A percentile compares a stretch with the other conserved stretches of the same genome.
Evolutionary conservation across 2,329 filamentous ascomycete species (phyloP).

Genomic region (Alternaria panax): DNA sequence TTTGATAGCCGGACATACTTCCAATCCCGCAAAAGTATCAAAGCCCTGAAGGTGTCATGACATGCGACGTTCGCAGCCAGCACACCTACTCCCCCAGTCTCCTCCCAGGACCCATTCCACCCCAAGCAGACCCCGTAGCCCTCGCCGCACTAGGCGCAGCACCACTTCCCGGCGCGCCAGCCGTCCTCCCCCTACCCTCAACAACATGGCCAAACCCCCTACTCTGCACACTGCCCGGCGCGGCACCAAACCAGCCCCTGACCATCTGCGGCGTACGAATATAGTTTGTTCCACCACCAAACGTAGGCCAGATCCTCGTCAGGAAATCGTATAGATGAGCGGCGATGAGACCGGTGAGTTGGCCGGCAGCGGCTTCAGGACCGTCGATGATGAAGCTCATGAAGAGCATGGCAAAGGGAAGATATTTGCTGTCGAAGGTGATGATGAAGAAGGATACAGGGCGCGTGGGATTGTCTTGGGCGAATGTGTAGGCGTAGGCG

Average conservation of each 20-base stretch:
- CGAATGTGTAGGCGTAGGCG: constrained; percentile 82
- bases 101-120: constrained; percentile 41
- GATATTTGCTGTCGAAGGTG: constrained; percentile 79
- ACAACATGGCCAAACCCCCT: constrained; percentile 71
- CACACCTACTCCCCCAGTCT: constrained; percentile 34
- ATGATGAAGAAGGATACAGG: constrained; percentile 83
- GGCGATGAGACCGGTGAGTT: constrained; percentile 80
- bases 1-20: background rate
- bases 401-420: constrained; percentile 81
- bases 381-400: constrained; percentile 75
- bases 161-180: constrained; percentile 22
- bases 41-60: background rate
- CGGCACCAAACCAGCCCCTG: constrained; percentile 68
- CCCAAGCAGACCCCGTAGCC: constrained; percentile 35
- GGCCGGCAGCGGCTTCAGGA: constrained; percentile 63
- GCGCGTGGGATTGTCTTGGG: constrained; percentile 81
- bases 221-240: constrained; percentile 53
- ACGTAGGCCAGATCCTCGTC: constrained; percentile 84
- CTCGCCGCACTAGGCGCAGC: constrained; percentile 26
- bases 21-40: background rate
- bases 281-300: constrained; percentile 81
- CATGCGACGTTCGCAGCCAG: constrained; percentile 11
- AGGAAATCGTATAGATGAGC: constrained; percentile 93
- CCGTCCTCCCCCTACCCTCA: constrained; percentile 39
- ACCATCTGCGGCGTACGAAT: constrained; percentile 78